Percentiles rank a stretch among this genome's conserved stretches.
Evolutionary conservation across 1,139 yeast species (phyloP).

Genomic region (Blastobotrys serpentis): DNA sequence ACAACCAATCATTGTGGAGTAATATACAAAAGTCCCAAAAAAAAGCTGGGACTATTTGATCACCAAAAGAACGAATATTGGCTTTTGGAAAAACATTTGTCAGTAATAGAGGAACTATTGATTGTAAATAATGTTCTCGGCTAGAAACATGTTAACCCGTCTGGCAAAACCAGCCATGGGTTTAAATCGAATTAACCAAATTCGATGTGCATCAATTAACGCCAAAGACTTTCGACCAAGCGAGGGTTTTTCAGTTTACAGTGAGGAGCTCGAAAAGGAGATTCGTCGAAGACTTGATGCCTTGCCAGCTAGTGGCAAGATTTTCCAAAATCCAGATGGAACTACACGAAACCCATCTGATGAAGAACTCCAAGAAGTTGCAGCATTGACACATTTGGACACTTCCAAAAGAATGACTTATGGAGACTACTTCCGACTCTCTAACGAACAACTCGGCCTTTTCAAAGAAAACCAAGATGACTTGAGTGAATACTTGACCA

Average conservation of each 20-base stretch:
- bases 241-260: constrained; percentile 29
- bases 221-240: constrained; percentile 26
- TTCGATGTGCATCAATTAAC: constrained; percentile 18
- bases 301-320: constrained; percentile 36
- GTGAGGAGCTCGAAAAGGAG: constrained; percentile 34
- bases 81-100: too few species aligned
- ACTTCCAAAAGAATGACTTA: constrained; percentile 59
- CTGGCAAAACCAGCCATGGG: constrained; percentile 5
- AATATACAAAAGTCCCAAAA: constrained; percentile 4
- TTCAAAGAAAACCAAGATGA: constrained; percentile 64
- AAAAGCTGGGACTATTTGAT: constrained; percentile 1
- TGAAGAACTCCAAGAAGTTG: constrained; percentile 68
- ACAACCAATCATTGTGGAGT: neutral
- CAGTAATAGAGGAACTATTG: too few species aligned
- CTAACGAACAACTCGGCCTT: constrained; percentile 57
- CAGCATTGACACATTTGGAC: constrained; percentile 65
- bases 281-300: constrained; percentile 33
- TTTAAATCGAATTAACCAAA: constrained; percentile 3
- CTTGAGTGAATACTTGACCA: constrained; percentile 55
- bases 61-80: neutral
- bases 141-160: constrained; percentile 6
- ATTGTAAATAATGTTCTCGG: constrained; percentile 1
- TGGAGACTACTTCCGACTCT: constrained; percentile 58
- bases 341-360: constrained; percentile 71
- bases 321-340: constrained; percentile 78